Evolutionary conservation across 176 grass and related monocot genomes (phyloP), one percentile per base, ranked within the genome.

Genomic region (Oryza australiensis): DNA sequence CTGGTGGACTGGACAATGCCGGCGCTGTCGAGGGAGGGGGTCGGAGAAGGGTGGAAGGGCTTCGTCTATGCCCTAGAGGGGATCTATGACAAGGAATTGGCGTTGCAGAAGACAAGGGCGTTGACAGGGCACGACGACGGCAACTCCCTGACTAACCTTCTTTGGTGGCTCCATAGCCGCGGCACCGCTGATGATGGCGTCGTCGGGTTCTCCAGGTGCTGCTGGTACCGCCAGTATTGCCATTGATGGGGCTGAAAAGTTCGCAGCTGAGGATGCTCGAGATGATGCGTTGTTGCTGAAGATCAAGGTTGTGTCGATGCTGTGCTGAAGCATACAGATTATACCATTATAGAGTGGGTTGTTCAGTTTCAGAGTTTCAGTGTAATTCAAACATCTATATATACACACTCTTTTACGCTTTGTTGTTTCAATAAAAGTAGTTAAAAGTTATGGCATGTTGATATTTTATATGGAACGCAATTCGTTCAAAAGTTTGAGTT

Each of bases 141-240:
- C 22, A 98, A 98, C 80, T 91, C 95, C 3, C 92, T 91, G 26
- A 83, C 90, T 0, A 98, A 98, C 87, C 77, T 93, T 69, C 92
- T 98, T 38, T 98, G 95, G 95, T 94, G 95, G 95, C 85, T 94
- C 75, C 74, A 98, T 62, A 98, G 95, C 77, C 93, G 92, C 20
- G 82, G 88, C 24, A 51, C 45, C 14, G 80, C 67, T 59, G 57
- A 29, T 0, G 82, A 72, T 27, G 62, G 72, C 0, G 84, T 65
- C 4, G 51, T 5, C 16, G 88, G 86, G 30, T 62, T 71, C 57
- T 18, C 72, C 35, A 77, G 88, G 8, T 89, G 88, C 75, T 89
- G 92, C 78, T 94, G 92, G 92, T 98, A 91, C 46, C 88, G 92
- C n/a, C 92, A 89, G 71, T 98, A 98, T 76, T 86, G 95, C 70